These are phyloP conservation scores for Kandelia obovata DNA, from an alignment of 345 rosid genomes.

Conservation along the genomic window DNA sequence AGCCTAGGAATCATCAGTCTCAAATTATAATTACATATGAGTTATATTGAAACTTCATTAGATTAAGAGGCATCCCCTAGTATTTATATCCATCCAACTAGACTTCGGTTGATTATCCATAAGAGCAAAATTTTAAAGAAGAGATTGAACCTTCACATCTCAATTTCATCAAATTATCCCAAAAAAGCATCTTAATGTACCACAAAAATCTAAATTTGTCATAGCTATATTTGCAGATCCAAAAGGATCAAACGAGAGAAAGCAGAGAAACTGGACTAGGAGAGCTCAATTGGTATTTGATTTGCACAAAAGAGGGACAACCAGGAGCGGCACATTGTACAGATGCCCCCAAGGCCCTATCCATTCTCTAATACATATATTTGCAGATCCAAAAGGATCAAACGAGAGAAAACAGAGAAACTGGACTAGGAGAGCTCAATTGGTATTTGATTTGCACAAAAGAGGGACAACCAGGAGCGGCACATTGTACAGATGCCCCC, in stretches of 20 bases:
- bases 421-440: background rate
- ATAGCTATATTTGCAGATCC: background rate
- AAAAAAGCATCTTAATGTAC: too few relatives aligned
- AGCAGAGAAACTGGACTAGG: background rate
- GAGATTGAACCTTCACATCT: too few relatives aligned
- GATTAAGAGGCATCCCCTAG: too few relatives aligned
- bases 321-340: slow-evolving; percentile 15
- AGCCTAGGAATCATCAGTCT: too few relatives aligned
- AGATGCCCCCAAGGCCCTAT: slow-evolving; percentile 13
- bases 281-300: background rate
- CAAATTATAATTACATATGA: too few relatives aligned
- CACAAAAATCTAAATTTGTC: too few relatives aligned
- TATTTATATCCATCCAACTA: too few relatives aligned
- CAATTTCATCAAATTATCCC: too few relatives aligned
- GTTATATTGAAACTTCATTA: too few relatives aligned
- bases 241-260: background rate
- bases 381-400: too few relatives aligned
- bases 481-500: slow-evolving; percentile 19
- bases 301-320: slow-evolving; percentile 9
- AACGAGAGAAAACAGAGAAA: background rate
- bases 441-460: slow-evolving; percentile 9
- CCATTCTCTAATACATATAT: slow-evolving; percentile 16
- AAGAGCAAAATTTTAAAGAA: too few relatives aligned
- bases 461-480: background rate
- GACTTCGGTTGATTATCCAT: too few relatives aligned